Conservation (phyloP, 192 early-diverging fungal genomes). For the Backusella tarrabulga region DNA sequence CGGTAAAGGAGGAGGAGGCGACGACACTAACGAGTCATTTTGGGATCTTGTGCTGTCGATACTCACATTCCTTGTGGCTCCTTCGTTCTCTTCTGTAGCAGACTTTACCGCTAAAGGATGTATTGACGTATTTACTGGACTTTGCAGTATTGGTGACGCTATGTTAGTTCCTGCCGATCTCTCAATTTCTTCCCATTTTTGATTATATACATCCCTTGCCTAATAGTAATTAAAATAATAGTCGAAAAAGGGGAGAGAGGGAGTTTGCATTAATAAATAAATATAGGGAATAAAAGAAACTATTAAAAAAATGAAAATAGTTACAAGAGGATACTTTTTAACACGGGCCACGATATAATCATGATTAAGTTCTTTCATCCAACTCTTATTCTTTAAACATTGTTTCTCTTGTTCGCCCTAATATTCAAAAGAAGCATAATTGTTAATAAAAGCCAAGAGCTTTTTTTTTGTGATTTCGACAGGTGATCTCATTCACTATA, state of each 20-base stretch:
- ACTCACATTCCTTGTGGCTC: neutral
- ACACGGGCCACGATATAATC: slow-evolving; percentile 10
- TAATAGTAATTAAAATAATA: neutral
- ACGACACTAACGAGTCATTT: neutral
- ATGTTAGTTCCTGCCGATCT: slow-evolving; percentile 1
- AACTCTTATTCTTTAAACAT: neutral
- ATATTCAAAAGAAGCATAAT: neutral
- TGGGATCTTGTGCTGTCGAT: neutral
- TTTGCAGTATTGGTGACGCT: neutral
- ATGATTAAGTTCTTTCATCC: slow-evolving; percentile 11
- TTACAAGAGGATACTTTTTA: slow-evolving; percentile 8
- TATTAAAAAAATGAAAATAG: neutral
- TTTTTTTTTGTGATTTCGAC: neutral
- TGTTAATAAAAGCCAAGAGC: neutral
- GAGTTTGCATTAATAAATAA: neutral
- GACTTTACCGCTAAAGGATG: neutral
- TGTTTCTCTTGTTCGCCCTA: slow-evolving; percentile 18
- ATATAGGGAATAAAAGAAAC: neutral
- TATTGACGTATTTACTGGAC: neutral
- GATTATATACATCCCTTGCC: slow-evolving; percentile 14
- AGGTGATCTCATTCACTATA: neutral
- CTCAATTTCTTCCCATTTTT: slow-evolving; percentile 29
- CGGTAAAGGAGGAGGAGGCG: neutral
- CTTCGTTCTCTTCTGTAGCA: neutral
- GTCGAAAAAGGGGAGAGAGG: neutral